Base-by-base conservation (phyloP, 176 grass and related monocot genomes). In the Oryza meridionalis region DNA sequence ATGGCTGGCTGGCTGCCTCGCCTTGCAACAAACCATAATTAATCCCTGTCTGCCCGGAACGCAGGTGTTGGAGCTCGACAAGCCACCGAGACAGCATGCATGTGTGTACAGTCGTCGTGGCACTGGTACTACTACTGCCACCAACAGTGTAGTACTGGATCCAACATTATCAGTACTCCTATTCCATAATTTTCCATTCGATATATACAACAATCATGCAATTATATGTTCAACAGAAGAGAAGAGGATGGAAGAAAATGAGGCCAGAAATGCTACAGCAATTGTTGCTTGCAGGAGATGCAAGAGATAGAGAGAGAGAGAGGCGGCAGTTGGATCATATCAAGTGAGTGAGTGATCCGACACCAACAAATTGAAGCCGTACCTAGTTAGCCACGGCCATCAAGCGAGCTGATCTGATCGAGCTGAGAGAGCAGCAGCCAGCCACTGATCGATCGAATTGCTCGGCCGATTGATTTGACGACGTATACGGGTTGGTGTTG, bases 331-430 rank as follows among this genome's bases (percentile, higher is more conserved):
- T 79, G 84, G 67, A 61, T 64, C 19, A 50, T 43, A 67, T 15
- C 12, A 31, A 31, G 59, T 3, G 67, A 65, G 15, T 29, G 69
- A 81, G 15, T 29, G 69, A 81, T 86, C 84, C 84, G 46, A 31
- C 85, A 86, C 85, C 85, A 81, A 87, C 85, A 75, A 75, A 81
- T 74, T 76, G 85, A 86, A 72, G 32, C 77, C 84, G 84, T 86
- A 86, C 70, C 84, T 75, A 81, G 61, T 22, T 22, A 63, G 11
- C 0, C 50, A 24, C 73, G 19, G 27, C 16, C 27, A 43, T 43
- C 40, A 59, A 59, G 45, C 5, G 35, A 11, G 1, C 38, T 10
- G 42, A 43, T 43, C 42, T 40, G 38, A 65, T n/a, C 24, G 81
- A 49, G 37, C 2, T 35, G 40, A 27, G 24, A 37, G 42, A 25